Evolutionary conservation across 352 stramenopile genomes (phyloP), one percentile per base, ranked within the genome.

Genomic region (Globisporangium carolinianum): DNA sequence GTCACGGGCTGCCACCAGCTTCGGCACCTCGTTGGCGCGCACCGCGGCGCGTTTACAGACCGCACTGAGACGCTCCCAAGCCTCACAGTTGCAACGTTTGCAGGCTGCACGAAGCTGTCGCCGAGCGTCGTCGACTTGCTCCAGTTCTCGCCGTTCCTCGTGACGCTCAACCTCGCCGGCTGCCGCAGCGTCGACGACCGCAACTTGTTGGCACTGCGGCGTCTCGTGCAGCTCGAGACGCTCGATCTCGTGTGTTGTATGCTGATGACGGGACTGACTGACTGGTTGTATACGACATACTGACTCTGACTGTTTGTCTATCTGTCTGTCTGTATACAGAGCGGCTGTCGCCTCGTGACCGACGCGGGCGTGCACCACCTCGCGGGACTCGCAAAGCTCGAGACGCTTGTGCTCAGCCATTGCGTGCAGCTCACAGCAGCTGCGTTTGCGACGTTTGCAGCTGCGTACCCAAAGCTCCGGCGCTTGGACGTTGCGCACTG

Each of bases 181-280:
- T 93, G 83, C 51, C 56, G 62, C 1, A 79, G 76, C 45, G 66
- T 91, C 38, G 75, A 89, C 55, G 76, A 91, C 37, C 68, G 68
- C 32, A 79, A 67, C 45, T 14, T 91, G 8, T 58, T 80, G 8
- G 64, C 68, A 10, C 51, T 93, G 8, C 35, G 73, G 9, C 63
- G 56, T 0, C 49, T 87, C 11, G 57, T 63, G 47, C 58, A 63
- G 4, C 62, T 93, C 10, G 71, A 68, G 55, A 68, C 41, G 1
- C 63, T 93, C 6, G 58, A 89, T 62, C 51, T 93, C 69, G 82
- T 92, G 66, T 39, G 72, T n/a, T 47, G n/a, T 14, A 12, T 38
- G n/a, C 50, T 58, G 36, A n/a, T 14, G 4, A 24, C 39, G 17
- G 39, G 24, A 10, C 11, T 45, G 39, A 6, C 41, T 15, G 3